phyloP scores from a whole-genome alignment of 345 rosid genomes.

The Orychophragmus violaceus region DNA sequence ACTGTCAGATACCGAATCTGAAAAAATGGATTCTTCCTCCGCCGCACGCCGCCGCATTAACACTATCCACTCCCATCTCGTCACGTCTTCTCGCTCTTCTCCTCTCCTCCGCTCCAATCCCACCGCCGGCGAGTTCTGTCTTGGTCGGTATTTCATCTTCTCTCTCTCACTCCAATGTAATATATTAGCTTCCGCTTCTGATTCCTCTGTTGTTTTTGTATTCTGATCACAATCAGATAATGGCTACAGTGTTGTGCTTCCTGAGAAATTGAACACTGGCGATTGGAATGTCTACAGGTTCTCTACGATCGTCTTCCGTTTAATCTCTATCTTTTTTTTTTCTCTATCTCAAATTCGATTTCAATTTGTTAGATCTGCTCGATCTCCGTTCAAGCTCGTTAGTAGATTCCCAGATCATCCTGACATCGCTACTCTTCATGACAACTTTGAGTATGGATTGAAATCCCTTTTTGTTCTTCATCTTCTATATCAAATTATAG shows the following conservation, averaged over 20 bases:
- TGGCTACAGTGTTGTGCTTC: slow-evolving; percentile 86
- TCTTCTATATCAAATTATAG: slow-evolving; percentile 11
- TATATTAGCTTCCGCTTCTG: neutral
- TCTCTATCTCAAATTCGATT: neutral
- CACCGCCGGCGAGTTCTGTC: slow-evolving; percentile 70
- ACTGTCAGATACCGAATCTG: slow-evolving; percentile 13
- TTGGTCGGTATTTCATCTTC: slow-evolving; percentile 38
- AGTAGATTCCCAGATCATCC: slow-evolving; percentile 80
- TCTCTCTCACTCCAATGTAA: neutral
- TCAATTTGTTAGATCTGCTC: slow-evolving; percentile 54
- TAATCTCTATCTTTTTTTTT: neutral
- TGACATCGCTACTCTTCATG: slow-evolving; percentile 79
- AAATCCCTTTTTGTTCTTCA: neutral
- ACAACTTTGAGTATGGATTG: slow-evolving; percentile 73
- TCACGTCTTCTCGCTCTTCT: slow-evolving; percentile 29
- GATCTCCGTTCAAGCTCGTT: slow-evolving; percentile 71
- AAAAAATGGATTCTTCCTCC: slow-evolving; percentile 39
- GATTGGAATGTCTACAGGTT: slow-evolving; percentile 95
- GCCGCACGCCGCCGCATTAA: slow-evolving; percentile 68
- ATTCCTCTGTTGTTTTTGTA: neutral
- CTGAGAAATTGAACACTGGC: slow-evolving; percentile 85
- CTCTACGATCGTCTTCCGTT: neutral
- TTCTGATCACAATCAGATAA: slow-evolving; percentile 48
- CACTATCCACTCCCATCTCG: slow-evolving; percentile 60
- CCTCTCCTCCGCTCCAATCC: slow-evolving; percentile 44